These are phyloP conservation scores for Euptelea pleiosperma DNA, from an alignment of 164 flowering plant species.

Conservation along the genomic window DNA sequence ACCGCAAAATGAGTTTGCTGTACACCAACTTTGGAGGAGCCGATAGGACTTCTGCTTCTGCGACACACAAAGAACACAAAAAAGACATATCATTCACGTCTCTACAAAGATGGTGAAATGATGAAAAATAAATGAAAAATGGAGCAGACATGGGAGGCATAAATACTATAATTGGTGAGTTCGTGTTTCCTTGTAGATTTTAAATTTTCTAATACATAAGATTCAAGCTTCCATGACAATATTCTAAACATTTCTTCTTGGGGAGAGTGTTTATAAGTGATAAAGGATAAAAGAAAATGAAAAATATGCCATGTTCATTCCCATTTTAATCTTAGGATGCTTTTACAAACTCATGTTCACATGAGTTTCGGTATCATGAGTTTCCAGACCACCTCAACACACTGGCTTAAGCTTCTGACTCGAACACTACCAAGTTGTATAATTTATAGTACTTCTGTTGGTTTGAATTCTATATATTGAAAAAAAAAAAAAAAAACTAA, in stretches of 20 bases:
- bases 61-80: conserved; percentile 16
- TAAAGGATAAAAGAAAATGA: too few species aligned
- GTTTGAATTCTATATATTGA: background rate
- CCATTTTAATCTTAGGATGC: too few species aligned
- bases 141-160: background rate
- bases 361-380: too few species aligned
- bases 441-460: background rate
- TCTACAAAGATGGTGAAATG: background rate
- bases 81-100: background rate
- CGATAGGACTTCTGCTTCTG: conserved; percentile 90
- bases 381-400: too few species aligned
- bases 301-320: too few species aligned
- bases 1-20: conserved; percentile 75
- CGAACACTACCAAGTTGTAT: background rate
- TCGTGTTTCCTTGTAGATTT: background rate
- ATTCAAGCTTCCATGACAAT: background rate
- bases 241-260: background rate
- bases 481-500: background rate
- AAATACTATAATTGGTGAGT: background rate
- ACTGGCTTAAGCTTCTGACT: background rate
- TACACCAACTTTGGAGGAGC: conserved; percentile 97
- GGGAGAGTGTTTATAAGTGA: too few species aligned
- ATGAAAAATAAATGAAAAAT: background rate
- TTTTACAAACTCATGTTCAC: too few species aligned
- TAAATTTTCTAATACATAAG: background rate